These are phyloP conservation scores for Pyrenophora seminiperda DNA, from an alignment of 2,329 filamentous ascomycete species.

Conservation along the genomic window DNA sequence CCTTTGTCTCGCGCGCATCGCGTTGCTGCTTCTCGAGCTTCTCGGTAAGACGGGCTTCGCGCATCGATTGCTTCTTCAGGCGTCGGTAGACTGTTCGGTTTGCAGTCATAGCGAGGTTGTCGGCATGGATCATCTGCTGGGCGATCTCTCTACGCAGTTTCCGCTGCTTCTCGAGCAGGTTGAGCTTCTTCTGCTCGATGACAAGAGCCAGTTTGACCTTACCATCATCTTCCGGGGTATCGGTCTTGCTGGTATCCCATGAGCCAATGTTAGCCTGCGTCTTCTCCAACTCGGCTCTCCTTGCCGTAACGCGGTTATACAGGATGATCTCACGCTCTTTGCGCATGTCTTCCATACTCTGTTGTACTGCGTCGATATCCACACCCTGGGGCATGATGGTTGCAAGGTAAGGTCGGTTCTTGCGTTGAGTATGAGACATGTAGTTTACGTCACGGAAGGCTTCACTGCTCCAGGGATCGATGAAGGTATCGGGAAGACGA, in stretches of 20 bases:
- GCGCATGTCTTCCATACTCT: conserved; percentile 61
- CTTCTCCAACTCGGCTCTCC: conserved; percentile 82
- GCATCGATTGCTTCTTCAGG: conserved; percentile 95
- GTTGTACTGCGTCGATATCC: conserved; percentile 69
- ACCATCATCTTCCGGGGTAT: conserved; percentile 74
- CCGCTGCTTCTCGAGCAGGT: conserved; percentile 85
- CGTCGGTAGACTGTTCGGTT: conserved; percentile 89
- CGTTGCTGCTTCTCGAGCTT: conserved; percentile 99
- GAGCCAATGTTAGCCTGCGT: conserved; percentile 84
- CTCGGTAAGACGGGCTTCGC: conserved; percentile 95
- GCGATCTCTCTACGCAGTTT: conserved; percentile 84
- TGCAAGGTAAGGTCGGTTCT: conserved; percentile 79
- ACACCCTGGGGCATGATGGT: conserved; percentile 88
- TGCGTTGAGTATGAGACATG: conserved; percentile 75
- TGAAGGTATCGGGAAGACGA: conserved; percentile 61
- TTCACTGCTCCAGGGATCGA: conserved; percentile 43
- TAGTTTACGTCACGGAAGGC: conserved; percentile 71
- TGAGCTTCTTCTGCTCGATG: conserved; percentile 93
- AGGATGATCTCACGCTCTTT: conserved; percentile 87
- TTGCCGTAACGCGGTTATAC: conserved; percentile 85
- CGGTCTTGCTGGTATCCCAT: conserved; percentile 76
- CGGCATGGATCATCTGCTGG: conserved; percentile 90
- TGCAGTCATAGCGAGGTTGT: conserved; percentile 95
- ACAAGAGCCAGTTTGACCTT: conserved; percentile 81
- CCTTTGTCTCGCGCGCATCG: conserved; percentile 90